These are phyloP conservation scores for Amphirosellinia nigrospora DNA, from an alignment of 495 filamentous ascomycete species.

Conservation along the genomic window DNA sequence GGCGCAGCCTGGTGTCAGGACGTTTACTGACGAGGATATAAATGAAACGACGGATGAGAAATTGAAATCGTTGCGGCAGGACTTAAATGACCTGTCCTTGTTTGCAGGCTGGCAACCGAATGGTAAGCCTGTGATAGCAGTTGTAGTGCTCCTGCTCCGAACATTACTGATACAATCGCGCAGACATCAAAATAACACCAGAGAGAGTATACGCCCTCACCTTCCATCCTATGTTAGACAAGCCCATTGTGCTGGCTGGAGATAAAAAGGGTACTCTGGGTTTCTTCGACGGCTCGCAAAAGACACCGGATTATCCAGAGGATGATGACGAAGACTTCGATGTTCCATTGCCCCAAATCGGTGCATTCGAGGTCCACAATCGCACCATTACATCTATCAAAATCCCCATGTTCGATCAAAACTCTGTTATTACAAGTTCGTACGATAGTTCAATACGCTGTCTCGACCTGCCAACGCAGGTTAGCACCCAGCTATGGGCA, in stretches of 20 bases:
- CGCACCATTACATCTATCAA: constrained; percentile 86
- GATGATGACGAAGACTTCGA: constrained; percentile 69
- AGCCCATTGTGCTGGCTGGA: constrained; percentile 90
- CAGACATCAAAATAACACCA: constrained; percentile 91
- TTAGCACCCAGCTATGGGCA: constrained; percentile 79
- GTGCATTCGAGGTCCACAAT: constrained; percentile 85
- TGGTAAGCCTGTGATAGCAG: constrained; percentile 52
- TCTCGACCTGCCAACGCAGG: constrained; percentile 79
- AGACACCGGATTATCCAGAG: constrained; percentile 52
- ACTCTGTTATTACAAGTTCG: constrained; percentile 81
- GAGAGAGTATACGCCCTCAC: constrained; percentile 87
- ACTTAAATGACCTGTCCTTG: constrained; percentile 78
- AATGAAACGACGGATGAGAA: constrained; percentile 79
- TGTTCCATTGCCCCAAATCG: constrained; percentile 74
- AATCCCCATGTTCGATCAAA: constrained; percentile 72
- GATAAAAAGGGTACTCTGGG: constrained; percentile 95
- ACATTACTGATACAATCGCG: constrained; percentile 27
- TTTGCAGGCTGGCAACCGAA: constrained; percentile 84
- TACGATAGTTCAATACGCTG: constrained; percentile 94
- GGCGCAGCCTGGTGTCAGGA: constrained; percentile 77
- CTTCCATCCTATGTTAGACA: constrained; percentile 85
- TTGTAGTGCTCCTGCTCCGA: not conserved
- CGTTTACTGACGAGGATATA: constrained; percentile 80
- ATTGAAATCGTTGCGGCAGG: constrained; percentile 75
- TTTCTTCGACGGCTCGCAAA: constrained; percentile 88